Conservation (phyloP, 495 filamentous ascomycete species). For the Amniculicola lignicola region DNA sequence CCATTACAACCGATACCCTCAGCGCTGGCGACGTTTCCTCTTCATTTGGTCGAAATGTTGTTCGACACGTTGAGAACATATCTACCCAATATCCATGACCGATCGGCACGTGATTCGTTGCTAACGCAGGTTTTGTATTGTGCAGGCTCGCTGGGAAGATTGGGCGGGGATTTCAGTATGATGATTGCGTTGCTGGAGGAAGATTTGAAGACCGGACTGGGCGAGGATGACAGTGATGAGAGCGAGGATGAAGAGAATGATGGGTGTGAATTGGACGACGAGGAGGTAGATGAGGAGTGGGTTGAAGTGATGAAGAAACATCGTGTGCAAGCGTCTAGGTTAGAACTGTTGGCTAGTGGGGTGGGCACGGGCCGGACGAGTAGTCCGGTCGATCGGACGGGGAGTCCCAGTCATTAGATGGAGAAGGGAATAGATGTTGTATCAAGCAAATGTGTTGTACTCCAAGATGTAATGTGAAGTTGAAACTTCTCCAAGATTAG, state of each 20-base stretch:
- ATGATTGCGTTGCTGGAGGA: conserved; percentile 69
- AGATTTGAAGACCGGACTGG: conserved; percentile 31
- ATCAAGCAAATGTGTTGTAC: no score
- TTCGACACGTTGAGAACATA: conserved; percentile 74
- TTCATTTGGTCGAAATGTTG: conserved; percentile 79
- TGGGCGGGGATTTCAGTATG: conserved; percentile 91
- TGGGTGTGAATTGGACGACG: conserved; percentile 34
- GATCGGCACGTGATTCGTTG: conserved; percentile 74
- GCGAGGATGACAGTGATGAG: conserved; percentile 54
- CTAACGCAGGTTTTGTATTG: conserved; percentile 95
- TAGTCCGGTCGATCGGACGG: conserved; percentile 8
- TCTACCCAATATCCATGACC: conserved; percentile 79
- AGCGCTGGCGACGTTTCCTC: conserved; percentile 77
- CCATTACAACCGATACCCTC: conserved; percentile 68
- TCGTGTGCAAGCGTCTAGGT: conserved; percentile 74
- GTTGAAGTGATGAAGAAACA: conserved; percentile 89
- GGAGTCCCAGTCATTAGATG: conserved; percentile 6
- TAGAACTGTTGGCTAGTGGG: conserved; percentile 73
- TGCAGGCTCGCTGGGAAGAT: conserved; percentile 82
- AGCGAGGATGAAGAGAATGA: conserved; percentile 31
- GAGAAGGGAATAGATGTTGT: not conserved
- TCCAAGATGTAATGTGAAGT: no score
- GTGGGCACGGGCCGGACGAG: conserved; percentile 37
- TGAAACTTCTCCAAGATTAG: no score
- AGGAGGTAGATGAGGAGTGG: conserved; percentile 64